These are phyloP conservation scores for Picea abies DNA, from an alignment of 83 land plant species.

Conservation along the genomic window DNA sequence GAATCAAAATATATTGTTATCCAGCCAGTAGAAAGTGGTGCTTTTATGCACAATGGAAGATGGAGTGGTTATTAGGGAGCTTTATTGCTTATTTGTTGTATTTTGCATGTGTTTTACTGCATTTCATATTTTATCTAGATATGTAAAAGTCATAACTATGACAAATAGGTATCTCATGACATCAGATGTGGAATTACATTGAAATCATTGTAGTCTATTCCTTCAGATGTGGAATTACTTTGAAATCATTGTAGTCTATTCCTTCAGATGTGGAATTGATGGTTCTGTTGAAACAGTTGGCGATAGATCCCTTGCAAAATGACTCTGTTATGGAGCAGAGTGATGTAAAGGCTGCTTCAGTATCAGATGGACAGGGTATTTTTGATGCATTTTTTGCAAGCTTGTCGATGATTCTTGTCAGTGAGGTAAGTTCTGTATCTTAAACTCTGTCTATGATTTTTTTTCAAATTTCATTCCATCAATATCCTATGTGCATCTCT, in stretches of 20 bases:
- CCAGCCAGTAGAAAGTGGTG: too few species aligned
- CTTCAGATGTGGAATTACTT: not conserved
- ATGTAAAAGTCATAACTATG: too few species aligned
- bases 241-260: not conserved
- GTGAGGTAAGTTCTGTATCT: conserved; percentile 63
- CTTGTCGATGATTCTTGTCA: conserved; percentile 94
- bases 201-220: too few species aligned
- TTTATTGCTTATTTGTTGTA: too few species aligned
- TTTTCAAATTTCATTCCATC: not conserved
- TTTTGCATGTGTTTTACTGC: too few species aligned
- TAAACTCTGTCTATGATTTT: not conserved
- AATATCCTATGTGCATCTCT: not conserved
- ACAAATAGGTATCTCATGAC: too few species aligned
- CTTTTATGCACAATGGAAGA: too few species aligned
- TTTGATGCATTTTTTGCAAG: conserved; percentile 91
- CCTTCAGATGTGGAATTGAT: not conserved
- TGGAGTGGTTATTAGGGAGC: too few species aligned
- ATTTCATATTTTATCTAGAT: too few species aligned
- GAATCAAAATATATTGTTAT: too few species aligned
- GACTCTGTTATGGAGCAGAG: conserved; percentile 7
- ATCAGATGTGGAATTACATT: too few species aligned
- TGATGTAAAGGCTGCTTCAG: not conserved
- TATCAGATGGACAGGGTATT: conserved; percentile 55
- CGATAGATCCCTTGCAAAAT: conserved; percentile 6
- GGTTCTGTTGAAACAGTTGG: conserved; percentile 18